A percentile compares a stretch with the other conserved stretches of the same genome.
Conservation (phyloP, 495 filamentous ascomycete species). For the Monascus purpureus region DNA sequence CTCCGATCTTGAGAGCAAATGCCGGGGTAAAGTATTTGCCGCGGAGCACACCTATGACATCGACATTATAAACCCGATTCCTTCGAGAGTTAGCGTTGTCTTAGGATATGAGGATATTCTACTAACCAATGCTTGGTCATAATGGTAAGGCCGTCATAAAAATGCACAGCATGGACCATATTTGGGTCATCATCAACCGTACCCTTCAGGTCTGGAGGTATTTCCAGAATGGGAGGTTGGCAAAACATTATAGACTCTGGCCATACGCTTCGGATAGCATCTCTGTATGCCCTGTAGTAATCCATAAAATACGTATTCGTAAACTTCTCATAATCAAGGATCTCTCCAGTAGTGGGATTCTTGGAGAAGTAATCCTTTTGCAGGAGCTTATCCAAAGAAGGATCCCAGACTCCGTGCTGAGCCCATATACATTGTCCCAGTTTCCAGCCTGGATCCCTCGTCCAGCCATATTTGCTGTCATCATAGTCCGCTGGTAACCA, state of each 20-base stretch:
- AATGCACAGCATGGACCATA: slow-evolving; percentile 88
- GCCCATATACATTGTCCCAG: slow-evolving; percentile 92
- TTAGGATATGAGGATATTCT: neutral
- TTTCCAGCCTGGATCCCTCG: slow-evolving; percentile 75
- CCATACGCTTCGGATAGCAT: slow-evolving; percentile 61
- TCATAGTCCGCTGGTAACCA: slow-evolving; percentile 76
- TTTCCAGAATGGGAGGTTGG: slow-evolving; percentile 82
- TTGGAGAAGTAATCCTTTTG: slow-evolving; percentile 82
- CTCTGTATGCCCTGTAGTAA: slow-evolving; percentile 62
- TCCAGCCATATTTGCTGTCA: slow-evolving; percentile 82
- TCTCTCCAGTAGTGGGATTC: slow-evolving; percentile 52
- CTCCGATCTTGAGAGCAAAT: slow-evolving; percentile 84
- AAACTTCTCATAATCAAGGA: slow-evolving; percentile 67
- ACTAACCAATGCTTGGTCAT: slow-evolving; percentile 90
- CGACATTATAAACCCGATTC: slow-evolving; percentile 92
- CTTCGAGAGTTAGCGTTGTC: slow-evolving; percentile 15
- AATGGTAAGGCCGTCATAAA: slow-evolving; percentile 90
- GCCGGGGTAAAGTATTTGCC: slow-evolving; percentile 78
- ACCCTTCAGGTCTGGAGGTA: slow-evolving; percentile 78
- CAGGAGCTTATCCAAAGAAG: slow-evolving; percentile 57
- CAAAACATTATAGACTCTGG: slow-evolving; percentile 76
- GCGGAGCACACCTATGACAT: slow-evolving; percentile 82
- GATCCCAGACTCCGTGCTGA: slow-evolving; percentile 93
- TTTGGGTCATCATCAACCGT: slow-evolving; percentile 78
- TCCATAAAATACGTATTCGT: slow-evolving; percentile 82